Evolutionary conservation across 352 stramenopile species (phyloP).

Genomic region (Pythium periplocum): DNA sequence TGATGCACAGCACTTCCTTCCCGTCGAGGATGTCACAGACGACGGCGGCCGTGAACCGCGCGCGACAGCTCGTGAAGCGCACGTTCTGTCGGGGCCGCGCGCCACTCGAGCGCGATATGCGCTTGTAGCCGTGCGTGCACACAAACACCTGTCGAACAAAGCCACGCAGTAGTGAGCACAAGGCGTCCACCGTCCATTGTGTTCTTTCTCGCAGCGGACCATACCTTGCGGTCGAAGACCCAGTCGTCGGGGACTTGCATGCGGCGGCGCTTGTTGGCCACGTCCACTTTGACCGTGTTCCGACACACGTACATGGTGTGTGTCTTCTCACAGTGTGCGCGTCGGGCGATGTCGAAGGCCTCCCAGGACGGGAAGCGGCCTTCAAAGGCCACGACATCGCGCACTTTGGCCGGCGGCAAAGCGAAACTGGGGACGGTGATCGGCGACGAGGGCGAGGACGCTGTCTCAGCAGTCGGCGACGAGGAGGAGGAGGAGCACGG

Average conservation of each 20-base stretch:
- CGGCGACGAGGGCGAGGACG: too few relatives aligned
- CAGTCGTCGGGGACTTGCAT: conserved; percentile 56
- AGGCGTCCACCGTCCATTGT: neutral
- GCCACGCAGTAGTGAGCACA: neutral
- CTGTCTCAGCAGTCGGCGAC: neutral
- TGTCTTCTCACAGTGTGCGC: conserved; percentile 67
- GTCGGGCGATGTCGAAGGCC: conserved; percentile 59
- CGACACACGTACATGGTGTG: conserved; percentile 79
- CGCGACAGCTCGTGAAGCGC: conserved; percentile 63
- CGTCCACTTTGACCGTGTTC: conserved; percentile 68
- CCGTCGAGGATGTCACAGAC: conserved; percentile 46
- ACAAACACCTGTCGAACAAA: conserved; percentile 42
- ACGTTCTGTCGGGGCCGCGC: conserved; percentile 60
- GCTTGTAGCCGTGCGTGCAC: conserved; percentile 69
- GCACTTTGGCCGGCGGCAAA: conserved; percentile 14
- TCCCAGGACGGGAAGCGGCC: conserved; percentile 74
- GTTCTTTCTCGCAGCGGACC: neutral
- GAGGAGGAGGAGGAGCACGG: too few relatives aligned
- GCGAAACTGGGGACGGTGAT: neutral
- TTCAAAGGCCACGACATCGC: conserved; percentile 65
- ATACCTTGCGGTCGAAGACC: conserved; percentile 67
- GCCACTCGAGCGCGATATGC: conserved; percentile 55
- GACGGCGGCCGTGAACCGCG: conserved; percentile 60
- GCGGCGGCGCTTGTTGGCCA: conserved; percentile 67
- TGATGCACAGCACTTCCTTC: conserved; percentile 55